phyloP scores from a whole-genome alignment of 2,329 filamentous ascomycete genomes.

The Graphilbum ipis-grandicollis region DNA sequence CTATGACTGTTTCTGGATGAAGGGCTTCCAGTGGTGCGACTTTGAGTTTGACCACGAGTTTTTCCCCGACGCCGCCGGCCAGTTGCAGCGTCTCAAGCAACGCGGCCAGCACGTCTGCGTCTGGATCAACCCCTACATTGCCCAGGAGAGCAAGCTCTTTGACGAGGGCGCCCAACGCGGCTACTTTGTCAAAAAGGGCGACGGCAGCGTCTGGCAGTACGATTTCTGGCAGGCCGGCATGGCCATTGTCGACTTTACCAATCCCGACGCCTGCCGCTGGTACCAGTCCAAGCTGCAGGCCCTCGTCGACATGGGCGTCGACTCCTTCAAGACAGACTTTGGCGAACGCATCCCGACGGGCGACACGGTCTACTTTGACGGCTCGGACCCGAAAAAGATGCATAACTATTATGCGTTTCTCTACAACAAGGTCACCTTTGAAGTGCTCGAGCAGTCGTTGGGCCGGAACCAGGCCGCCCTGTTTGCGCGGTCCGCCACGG shows the following conservation, averaged over 20 bases:
- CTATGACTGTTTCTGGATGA: slow-evolving; percentile 67
- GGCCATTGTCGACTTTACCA: slow-evolving; percentile 59
- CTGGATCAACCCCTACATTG: slow-evolving; percentile 64
- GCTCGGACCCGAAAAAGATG: slow-evolving; percentile 44
- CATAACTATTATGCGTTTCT: slow-evolving; percentile 63
- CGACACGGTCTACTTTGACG: slow-evolving; percentile 47
- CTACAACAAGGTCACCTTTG: slow-evolving; percentile 55
- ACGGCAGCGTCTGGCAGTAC: slow-evolving; percentile 60
- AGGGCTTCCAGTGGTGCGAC: slow-evolving; percentile 58
- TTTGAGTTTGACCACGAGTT: slow-evolving; percentile 52
- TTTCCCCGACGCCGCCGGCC: slow-evolving; percentile 50
- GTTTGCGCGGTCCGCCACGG: slow-evolving; percentile 50
- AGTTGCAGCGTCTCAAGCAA: slow-evolving; percentile 46
- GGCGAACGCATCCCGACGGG: slow-evolving; percentile 52
- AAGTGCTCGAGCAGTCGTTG: slow-evolving; percentile 38
- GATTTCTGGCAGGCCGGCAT: slow-evolving; percentile 61
- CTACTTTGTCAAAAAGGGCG: slow-evolving; percentile 50
- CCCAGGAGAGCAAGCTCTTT: slow-evolving; percentile 51
- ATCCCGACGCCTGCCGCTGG: slow-evolving; percentile 50
- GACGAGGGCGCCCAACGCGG: slow-evolving; percentile 44
- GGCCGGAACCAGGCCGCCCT: slow-evolving; percentile 37
- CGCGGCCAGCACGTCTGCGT: slow-evolving; percentile 46
- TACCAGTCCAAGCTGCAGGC: slow-evolving; percentile 42
- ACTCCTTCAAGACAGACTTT: slow-evolving; percentile 62
- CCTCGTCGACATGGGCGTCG: slow-evolving; percentile 52